Conservation (phyloP, 305 asterid species). For the Stenogyne calaminthoides region DNA sequence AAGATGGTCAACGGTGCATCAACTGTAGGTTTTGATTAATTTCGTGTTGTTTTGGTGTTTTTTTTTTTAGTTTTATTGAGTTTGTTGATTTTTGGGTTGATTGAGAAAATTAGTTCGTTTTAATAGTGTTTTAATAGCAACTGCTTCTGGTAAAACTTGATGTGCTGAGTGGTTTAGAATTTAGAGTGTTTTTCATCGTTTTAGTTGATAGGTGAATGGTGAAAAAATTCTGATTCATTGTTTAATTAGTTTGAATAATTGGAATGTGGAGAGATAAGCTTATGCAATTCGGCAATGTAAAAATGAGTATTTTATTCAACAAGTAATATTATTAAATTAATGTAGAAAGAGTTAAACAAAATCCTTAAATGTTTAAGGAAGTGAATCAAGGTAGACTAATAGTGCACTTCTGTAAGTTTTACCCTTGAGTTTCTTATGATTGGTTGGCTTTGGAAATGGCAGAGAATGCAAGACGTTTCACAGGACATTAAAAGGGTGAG, state of each 20-base stretch:
- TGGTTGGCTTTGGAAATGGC: conserved; percentile 39
- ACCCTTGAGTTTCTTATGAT: neutral
- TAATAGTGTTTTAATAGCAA: no score
- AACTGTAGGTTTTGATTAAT: conserved; percentile 46
- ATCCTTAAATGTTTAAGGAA: neutral
- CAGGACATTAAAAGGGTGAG: conserved; percentile 91
- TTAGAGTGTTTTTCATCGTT: neutral
- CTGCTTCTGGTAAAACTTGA: neutral
- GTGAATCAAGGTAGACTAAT: neutral
- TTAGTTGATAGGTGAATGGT: conserved; percentile 23
- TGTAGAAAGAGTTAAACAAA: neutral
- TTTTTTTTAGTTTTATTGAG: neutral
- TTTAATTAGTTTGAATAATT: conserved; percentile 13
- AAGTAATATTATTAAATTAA: no score
- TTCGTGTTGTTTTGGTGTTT: neutral
- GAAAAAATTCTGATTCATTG: conserved; percentile 8
- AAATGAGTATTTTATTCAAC: neutral
- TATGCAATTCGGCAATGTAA: conserved; percentile 3
- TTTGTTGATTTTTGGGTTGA: neutral
- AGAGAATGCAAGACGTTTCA: conserved; percentile 94
- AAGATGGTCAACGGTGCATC: conserved; percentile 71
- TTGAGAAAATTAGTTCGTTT: neutral
- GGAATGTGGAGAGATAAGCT: conserved; percentile 20
- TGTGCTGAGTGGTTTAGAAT: conserved; percentile 13
- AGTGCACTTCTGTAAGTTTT: neutral